Base-by-base conservation (phyloP, 2,329 filamentous ascomycete genomes). In the Aspergillus ochraceoroseus region DNA sequence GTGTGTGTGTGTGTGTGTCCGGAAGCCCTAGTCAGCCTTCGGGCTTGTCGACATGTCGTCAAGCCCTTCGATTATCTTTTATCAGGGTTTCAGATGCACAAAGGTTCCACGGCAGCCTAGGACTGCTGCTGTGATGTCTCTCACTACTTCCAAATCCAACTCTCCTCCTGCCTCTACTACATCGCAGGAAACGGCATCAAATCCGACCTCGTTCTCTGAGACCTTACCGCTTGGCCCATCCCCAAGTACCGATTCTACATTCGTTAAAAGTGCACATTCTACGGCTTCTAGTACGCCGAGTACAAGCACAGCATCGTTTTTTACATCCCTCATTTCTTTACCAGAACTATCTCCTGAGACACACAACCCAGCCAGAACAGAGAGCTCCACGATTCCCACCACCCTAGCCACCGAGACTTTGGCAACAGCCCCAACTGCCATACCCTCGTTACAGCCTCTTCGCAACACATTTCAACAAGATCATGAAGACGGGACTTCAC, bases 11-110 rank as follows among this genome's bases (percentile, higher is more conserved):
- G n/a, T n/a, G n/a, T n/a, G n/a, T n/a, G n/a, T n/a, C n/a, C n/a
- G n/a, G n/a, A n/a, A n/a, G n/a, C n/a, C 33, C 29, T 13, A 13
- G 32, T 36, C 34, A n/a, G 41, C 49, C 48, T 47, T 29, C 32
- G 48, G 47, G 44, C 52, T 46, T 35, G 44, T 38, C 49, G 52
- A 52, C 43, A 59, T 61, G 54, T 51, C 51, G 34, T 46, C 54
- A 20, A 47, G 43, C 47, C 50, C 44, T 31, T 54, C 50, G 3
- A 45, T 56, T 19, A 45, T 53, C 34, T 49, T 51, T 13, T 44
- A 49, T 33, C 51, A 52, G 26, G 52, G 54, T 25, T 46, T 51
- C 30, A 46, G 51, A 49, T 59, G 54, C 38, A 55, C 53, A 26
- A 55, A 53, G 38, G 37, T 55, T 22, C 46, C 43, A 31, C 49